These are phyloP conservation scores for Globisporangium rhizosaccharum DNA, from an alignment of 352 stramenopile species.

Conservation along the genomic window DNA sequence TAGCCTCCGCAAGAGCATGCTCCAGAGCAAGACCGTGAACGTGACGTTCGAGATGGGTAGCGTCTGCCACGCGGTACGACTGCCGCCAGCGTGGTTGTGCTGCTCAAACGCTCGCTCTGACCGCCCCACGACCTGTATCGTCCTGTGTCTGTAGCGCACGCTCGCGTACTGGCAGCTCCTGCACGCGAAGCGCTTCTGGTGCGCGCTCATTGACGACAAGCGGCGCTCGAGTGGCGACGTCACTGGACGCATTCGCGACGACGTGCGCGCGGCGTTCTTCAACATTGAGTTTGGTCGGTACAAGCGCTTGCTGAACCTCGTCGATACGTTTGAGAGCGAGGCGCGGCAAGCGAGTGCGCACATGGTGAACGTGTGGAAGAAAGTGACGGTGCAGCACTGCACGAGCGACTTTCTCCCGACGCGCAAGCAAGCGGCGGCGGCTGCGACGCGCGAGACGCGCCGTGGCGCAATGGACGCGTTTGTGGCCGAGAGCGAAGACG, in stretches of 20 bases:
- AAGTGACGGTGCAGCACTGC: conserved; percentile 33
- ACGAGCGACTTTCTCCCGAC: conserved; percentile 45
- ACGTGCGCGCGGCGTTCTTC: conserved; percentile 35
- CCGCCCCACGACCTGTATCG: neutral
- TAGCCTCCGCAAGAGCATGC: conserved; percentile 34
- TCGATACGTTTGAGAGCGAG: conserved; percentile 66
- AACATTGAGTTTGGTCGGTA: conserved; percentile 73
- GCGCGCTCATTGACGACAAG: conserved; percentile 65
- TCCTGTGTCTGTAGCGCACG: conserved; percentile 37
- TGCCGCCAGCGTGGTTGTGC: neutral
- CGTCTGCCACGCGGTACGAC: conserved; percentile 67
- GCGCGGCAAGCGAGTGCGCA: conserved; percentile 22
- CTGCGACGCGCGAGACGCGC: conserved; percentile 19
- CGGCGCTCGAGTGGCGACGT: conserved; percentile 29
- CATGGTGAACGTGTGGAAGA: conserved; percentile 72
- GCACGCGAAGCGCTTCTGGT: conserved; percentile 80
- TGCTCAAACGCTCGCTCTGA: neutral
- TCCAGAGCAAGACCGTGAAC: conserved; percentile 22
- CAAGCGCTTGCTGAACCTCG: conserved; percentile 52
- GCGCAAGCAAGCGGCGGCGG: neutral
- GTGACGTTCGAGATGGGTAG: conserved; percentile 68
- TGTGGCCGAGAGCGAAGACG: conserved; percentile 43
- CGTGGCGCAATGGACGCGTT: conserved; percentile 56
- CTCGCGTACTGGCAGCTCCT: conserved; percentile 75
- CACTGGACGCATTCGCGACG: conserved; percentile 38